Conservation (phyloP, 768 basidiomycete species). For the Rhodotorula kratochvilovae region DNA sequence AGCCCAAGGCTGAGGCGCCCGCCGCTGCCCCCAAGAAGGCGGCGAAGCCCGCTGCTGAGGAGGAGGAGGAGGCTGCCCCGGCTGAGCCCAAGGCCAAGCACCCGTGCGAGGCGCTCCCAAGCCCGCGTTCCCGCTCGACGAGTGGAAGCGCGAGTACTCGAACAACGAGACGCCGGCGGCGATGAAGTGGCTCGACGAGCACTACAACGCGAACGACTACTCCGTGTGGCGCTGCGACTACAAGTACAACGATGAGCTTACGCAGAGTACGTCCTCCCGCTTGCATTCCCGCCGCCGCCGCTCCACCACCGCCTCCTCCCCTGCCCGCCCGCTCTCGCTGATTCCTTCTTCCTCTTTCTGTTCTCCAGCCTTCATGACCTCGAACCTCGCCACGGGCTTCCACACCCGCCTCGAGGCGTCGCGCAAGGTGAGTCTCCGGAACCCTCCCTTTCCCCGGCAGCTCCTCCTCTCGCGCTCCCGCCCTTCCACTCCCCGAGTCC, state of each 20-base stretch:
- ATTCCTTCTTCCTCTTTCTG: neutral
- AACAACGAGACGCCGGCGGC: constrained; percentile 94
- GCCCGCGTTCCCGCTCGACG: constrained; percentile 51
- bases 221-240: constrained; percentile 29
- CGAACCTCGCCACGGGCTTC: constrained; percentile 82
- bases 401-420: constrained; percentile 95
- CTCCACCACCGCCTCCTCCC: no score
- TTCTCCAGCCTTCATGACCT: constrained; percentile 85
- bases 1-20: constrained; percentile 46
- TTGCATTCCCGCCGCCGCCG: no score
- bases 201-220: constrained; percentile 56
- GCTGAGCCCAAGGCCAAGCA: constrained; percentile 58
- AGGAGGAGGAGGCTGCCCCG: constrained; percentile 28
- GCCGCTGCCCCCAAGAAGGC: constrained; percentile 42
- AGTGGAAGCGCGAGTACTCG: constrained; percentile 80
- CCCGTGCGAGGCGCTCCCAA: constrained; percentile 89
- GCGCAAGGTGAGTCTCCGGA: constrained; percentile 49
- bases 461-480: neutral
- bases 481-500: no score
- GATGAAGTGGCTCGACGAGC: constrained; percentile 93
- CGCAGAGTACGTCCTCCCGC: no score
- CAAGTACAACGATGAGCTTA: constrained; percentile 94
- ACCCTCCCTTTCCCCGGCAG: neutral
- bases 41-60: constrained; percentile 43
- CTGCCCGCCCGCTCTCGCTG: no score